Evolutionary conservation across 139 green algal genomes (phyloP).

Genomic region (Picocystis salinarum): DNA sequence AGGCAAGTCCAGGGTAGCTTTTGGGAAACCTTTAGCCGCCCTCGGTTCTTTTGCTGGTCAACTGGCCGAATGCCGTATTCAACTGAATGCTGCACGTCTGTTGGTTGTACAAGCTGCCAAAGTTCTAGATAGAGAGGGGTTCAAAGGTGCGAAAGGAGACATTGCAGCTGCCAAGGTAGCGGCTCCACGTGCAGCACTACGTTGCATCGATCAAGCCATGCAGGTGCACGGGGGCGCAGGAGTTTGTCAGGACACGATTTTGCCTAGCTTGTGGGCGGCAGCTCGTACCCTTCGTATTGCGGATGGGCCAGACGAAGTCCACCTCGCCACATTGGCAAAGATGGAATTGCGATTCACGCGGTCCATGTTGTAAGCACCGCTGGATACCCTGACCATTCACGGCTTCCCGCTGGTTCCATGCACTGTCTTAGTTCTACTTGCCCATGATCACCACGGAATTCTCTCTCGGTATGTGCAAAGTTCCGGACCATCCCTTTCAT

Average conservation of each 20-base stretch:
- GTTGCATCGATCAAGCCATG: constrained; percentile 1
- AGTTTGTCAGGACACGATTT: not conserved
- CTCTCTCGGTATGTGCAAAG: too few relatives aligned
- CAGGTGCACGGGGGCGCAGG: not conserved
- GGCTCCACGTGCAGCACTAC: constrained; percentile 50
- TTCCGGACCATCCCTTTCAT: too few relatives aligned
- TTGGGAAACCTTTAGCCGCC: constrained; percentile 33
- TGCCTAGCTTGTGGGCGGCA: too few relatives aligned
- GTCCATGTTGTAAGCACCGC: too few relatives aligned
- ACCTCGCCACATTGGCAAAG: constrained; percentile 1
- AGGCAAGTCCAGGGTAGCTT: constrained; percentile 28
- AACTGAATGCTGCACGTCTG: constrained; percentile 16
- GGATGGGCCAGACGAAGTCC: constrained; percentile 1
- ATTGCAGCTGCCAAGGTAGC: constrained; percentile 80
- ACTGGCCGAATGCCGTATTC: not conserved
- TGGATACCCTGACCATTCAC: too few relatives aligned
- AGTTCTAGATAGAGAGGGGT: constrained; percentile 51
- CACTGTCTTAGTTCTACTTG: too few relatives aligned
- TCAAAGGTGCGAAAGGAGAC: constrained; percentile 53
- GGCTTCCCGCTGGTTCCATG: too few relatives aligned
- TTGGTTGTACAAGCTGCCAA: constrained; percentile 61
- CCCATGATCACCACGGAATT: too few relatives aligned
- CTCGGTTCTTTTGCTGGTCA: too few relatives aligned
- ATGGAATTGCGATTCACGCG: too few relatives aligned
- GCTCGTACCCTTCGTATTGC: constrained; percentile 1